Evolutionary conservation across 2,329 filamentous ascomycete genomes (phyloP), one percentile per base, ranked within the genome.

Genomic region (Falciphora oryzae): DNA sequence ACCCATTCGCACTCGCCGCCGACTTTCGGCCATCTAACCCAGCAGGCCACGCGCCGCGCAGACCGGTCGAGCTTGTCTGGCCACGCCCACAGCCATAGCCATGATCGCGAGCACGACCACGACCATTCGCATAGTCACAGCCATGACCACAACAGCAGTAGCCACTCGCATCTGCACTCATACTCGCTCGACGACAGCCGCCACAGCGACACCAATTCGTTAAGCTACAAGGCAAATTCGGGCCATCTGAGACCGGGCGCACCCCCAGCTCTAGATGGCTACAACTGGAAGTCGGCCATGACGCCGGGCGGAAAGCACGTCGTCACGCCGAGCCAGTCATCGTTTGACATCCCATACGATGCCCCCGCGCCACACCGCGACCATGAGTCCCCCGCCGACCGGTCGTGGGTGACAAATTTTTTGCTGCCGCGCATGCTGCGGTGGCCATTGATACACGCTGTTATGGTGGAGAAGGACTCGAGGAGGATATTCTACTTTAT

Each of bases 401-500:
- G 86, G 57, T 96, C 92, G 0, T 80, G 78, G 60, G 80, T 96
- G 56, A 96, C 94, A 0, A 85, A 82, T 18, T 83, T 89, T 64
- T 75, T 98, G 4, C 80, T 98, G n/a, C 83, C 83, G 0, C 82
- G 85, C 64, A 89, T 88, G 14, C 83, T 89, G 61, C 81, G 82
- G 31, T 92, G 89, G 74, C 93, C 94, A 0, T 82, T 98, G 44
- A 72, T 97, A 25, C 88, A 97, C 73, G 89, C 92, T 63, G 92
- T 99, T 65, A 78, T 99, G 71, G 86, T 89, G 18, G 94, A 98
- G 72, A 93, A 92, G 71, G 94, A 99, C 75, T 98, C 94, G 22
- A 85, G 95, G 65, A 87, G 94, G 59, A 98, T 99, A 68, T 96
- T 97, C 70, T 99, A 99, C 77, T 99, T 98, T 71, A 97, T 97